Conservation (phyloP, 768 basidiomycete species). For the Leccinum uliginosum region DNA sequence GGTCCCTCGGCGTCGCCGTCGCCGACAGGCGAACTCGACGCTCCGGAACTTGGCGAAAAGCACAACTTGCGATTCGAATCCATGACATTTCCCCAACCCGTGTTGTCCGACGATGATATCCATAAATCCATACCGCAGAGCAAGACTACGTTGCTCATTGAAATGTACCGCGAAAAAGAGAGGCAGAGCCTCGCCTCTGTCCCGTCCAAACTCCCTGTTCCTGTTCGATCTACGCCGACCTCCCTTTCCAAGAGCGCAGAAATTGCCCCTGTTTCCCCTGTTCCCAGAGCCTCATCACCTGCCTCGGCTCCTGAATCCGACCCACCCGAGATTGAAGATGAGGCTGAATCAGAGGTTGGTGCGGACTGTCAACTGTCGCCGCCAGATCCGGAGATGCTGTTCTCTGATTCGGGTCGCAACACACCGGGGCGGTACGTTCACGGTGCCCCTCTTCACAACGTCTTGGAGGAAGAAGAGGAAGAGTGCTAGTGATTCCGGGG, state of each 20-base stretch:
- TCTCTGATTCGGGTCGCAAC: conserved; percentile 49
- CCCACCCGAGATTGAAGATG: conserved; percentile 26
- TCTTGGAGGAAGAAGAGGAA: conserved; percentile 79
- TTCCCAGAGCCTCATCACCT: conserved; percentile 13
- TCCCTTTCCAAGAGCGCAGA: conserved; percentile 6
- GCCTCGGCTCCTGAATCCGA: conserved; percentile 15
- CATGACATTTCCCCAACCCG: conserved; percentile 22
- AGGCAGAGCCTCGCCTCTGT: conserved; percentile 31
- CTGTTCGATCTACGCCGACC: conserved; percentile 13
- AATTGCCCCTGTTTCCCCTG: conserved; percentile 3
- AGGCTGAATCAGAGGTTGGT: conserved; percentile 25
- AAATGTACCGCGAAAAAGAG: conserved; percentile 79
- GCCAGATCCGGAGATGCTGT: conserved; percentile 29
- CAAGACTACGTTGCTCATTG: conserved; percentile 76
- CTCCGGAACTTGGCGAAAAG: conserved; percentile 27
- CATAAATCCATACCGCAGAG: conserved; percentile 34
- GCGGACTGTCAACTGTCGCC: conserved; percentile 25
- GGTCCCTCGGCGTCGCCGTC: conserved; percentile 28
- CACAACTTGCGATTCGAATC: conserved; percentile 27
- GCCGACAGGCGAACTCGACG: conserved; percentile 27
- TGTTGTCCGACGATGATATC: conserved; percentile 8
- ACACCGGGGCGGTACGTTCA: conserved; percentile 76
- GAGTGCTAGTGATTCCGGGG: conserved; percentile 32
- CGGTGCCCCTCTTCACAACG: conserved; percentile 83
- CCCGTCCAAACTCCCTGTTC: conserved; percentile 35